Evolutionary conservation across 2,329 filamentous ascomycete species (phyloP).

Genomic region (Stachybotrys chartarum): DNA sequence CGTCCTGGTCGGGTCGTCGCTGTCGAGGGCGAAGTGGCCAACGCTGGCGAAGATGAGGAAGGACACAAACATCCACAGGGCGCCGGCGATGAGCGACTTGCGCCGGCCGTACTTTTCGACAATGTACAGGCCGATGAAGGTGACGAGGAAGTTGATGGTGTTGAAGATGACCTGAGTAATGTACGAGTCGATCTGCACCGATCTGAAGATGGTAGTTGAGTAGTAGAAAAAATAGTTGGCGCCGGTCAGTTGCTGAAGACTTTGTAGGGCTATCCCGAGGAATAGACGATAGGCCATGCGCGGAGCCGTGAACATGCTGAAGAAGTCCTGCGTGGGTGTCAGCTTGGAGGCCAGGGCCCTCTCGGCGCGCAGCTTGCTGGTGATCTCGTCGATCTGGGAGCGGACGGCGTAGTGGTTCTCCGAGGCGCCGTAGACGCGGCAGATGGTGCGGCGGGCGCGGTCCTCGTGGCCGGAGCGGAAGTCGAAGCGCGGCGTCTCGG

Average conservation of each 20-base stretch:
- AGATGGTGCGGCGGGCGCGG: conserved; percentile 38
- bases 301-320: conserved; percentile 57
- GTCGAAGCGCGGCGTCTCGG: conserved; percentile 44
- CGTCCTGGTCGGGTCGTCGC: conserved; percentile 22
- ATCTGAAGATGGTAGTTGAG: conserved; percentile 32
- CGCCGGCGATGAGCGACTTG: conserved; percentile 54
- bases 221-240: conserved; percentile 6
- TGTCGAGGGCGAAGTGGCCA: conserved; percentile 40
- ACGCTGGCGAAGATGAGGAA: conserved; percentile 52
- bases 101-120: conserved; percentile 61
- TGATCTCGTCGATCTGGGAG: conserved; percentile 45
- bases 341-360: conserved; percentile 18
- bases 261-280: conserved; percentile 54
- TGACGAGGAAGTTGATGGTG: conserved; percentile 60
- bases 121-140: conserved; percentile 63
- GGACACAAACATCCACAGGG: conserved; percentile 52
- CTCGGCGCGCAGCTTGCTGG: conserved; percentile 44
- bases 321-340: conserved; percentile 37
- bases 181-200: conserved; percentile 49
- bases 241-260: conserved; percentile 54
- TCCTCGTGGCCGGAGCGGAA: conserved; percentile 41
- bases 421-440: conserved; percentile 37
- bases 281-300: conserved; percentile 56
- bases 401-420: conserved; percentile 36
- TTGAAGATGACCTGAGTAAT: conserved; percentile 61